Percentiles rank a stretch among this genome's conserved stretches.
Evolutionary conservation across 257 asterid genomes (phyloP).

Genomic region (Salvia splendens): DNA sequence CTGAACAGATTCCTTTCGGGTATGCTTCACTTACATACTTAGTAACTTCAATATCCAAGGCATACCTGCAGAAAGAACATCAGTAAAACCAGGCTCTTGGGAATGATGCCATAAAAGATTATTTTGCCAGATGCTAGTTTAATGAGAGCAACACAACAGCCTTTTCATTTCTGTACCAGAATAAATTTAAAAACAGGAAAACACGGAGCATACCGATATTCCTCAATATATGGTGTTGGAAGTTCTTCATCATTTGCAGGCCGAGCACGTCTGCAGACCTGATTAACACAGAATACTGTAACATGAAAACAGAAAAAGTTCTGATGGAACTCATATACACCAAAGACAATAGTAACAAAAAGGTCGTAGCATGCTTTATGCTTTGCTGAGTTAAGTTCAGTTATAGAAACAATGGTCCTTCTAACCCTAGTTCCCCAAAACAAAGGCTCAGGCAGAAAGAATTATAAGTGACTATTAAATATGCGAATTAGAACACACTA

Average conservation of each 20-base stretch:
- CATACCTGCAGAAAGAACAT: conserved; percentile 51
- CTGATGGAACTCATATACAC: conserved; percentile 13
- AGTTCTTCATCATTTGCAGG: conserved; percentile 94
- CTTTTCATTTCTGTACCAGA: conserved; percentile 23
- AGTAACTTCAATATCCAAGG: conserved; percentile 78
- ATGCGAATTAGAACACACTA: neutral
- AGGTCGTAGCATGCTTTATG: neutral
- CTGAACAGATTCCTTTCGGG: conserved; percentile 87
- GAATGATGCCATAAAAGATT: neutral
- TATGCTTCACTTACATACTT: conserved; percentile 88
- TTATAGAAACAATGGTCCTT: neutral
- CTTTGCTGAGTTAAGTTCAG: neutral
- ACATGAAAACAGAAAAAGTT: neutral
- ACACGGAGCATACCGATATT: conserved; percentile 59
- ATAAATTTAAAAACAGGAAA: conserved; percentile 17
- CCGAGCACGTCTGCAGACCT: conserved; percentile 70
- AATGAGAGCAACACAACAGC: conserved; percentile 4
- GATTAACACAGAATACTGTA: conserved; percentile 34
- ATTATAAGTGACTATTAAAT: neutral
- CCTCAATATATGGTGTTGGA: conserved; percentile 84
- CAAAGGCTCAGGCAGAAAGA: neutral
- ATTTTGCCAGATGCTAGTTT: conserved; percentile 14
- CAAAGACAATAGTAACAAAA: neutral
- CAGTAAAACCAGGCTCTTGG: neutral
- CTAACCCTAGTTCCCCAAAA: neutral